Conservation (phyloP, 345 rosid genomes). For the Citrus inodora region DNA sequence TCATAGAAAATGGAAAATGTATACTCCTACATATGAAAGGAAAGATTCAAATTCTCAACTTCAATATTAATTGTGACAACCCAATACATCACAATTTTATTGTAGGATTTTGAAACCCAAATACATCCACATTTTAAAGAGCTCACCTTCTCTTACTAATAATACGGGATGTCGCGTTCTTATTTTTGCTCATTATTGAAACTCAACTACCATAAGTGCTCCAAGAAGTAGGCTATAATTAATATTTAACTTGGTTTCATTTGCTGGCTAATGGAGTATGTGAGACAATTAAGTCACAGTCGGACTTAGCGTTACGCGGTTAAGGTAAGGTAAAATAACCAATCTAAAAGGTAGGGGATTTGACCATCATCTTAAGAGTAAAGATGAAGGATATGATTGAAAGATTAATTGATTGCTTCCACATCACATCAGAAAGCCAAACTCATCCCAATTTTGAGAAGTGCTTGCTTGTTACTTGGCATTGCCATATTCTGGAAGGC, state of each 20-base stretch:
- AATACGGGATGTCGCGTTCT: no score
- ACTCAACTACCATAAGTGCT: no score
- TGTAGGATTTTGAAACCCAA: no score
- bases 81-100: no score
- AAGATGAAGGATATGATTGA: background rate
- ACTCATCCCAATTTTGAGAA: background rate
- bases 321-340: background rate
- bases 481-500: background rate
- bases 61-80: no score
- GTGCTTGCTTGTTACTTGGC: background rate
- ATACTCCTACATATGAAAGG: no score
- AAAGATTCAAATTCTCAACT: no score
- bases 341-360: background rate
- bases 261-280: background rate
- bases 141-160: no score
- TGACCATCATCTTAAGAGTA: slow-evolving; percentile 1
- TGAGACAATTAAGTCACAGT: background rate
- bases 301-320: background rate
- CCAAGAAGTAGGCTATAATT: background rate
- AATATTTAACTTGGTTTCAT: background rate
- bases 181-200: no score
- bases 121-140: no score
- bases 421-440: background rate
- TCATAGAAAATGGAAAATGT: no score
- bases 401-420: background rate